phyloP scores from a whole-genome alignment of 2,329 filamentous ascomycete genomes.

The Colletotrichum sansevieriae region DNA sequence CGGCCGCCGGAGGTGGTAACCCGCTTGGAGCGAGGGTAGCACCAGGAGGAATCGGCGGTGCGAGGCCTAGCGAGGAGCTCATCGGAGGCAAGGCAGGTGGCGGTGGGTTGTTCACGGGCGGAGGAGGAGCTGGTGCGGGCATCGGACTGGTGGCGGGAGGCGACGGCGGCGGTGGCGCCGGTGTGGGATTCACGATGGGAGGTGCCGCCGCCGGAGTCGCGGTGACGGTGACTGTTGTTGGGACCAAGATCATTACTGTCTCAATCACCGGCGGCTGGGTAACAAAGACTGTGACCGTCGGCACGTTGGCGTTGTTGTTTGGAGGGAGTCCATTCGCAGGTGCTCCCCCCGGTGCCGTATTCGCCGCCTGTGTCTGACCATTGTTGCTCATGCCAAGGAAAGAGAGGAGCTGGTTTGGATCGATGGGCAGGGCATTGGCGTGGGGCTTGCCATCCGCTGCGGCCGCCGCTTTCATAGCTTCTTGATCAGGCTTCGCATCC shows the following conservation, averaged over 20 bases:
- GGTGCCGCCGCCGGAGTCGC: conserved; percentile 6
- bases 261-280: conserved; percentile 17
- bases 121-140: conserved; percentile 5
- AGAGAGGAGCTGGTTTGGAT: conserved; percentile 33
- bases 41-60: conserved; percentile 14
- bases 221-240: conserved; percentile 31
- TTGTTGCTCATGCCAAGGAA: conserved; percentile 8
- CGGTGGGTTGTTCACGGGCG: not conserved
- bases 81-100: conserved; percentile 5
- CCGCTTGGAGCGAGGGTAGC: not conserved
- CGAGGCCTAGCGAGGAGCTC: conserved; percentile 2
- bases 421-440: conserved; percentile 25
- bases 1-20: conserved; percentile 6
- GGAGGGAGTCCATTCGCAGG: conserved; percentile 12
- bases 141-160: conserved; percentile 11
- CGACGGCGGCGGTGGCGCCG: not conserved
- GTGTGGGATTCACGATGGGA: too few relatives aligned
- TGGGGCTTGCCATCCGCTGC: conserved; percentile 7
- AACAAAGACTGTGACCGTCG: conserved; percentile 36
- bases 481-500: conserved; percentile 1
- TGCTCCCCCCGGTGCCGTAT: not conserved
- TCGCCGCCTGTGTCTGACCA: conserved; percentile 5
- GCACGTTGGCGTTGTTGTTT: conserved; percentile 37
- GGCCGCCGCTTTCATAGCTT: conserved; percentile 14
- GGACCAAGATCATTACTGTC: conserved; percentile 34